These are phyloP conservation scores for Candida pseudoviswanathii DNA, from an alignment of 1,139 yeast genomes.

Conservation along the genomic window DNA sequence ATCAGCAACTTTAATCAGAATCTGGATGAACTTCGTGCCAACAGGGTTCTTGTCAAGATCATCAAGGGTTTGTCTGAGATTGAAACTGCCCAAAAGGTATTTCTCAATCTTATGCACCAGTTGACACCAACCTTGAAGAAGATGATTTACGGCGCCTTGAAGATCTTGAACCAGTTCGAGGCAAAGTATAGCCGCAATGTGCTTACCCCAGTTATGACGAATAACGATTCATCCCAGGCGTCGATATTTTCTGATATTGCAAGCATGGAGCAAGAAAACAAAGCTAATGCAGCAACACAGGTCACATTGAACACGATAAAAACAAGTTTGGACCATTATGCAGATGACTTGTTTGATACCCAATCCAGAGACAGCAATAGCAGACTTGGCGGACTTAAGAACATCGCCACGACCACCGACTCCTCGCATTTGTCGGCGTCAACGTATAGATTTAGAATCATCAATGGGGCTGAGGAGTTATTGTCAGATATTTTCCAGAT, in stretches of 20 bases:
- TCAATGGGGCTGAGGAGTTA: conserved; percentile 32
- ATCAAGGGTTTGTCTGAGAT: conserved; percentile 39
- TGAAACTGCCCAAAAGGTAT: conserved; percentile 26
- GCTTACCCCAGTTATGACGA: not conserved
- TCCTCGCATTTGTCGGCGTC: conserved; percentile 11
- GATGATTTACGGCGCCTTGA: conserved; percentile 34
- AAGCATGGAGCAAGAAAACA: conserved; percentile 10
- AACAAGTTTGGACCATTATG: conserved; percentile 17
- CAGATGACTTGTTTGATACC: conserved; percentile 9
- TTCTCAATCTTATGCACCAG: conserved; percentile 24
- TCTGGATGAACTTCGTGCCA: conserved; percentile 32
- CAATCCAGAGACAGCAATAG: conserved; percentile 1
- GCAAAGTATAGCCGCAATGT: conserved; percentile 10
- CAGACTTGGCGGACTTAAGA: not conserved
- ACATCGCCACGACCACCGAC: conserved; percentile 2
- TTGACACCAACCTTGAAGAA: conserved; percentile 28
- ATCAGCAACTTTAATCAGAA: conserved; percentile 27
- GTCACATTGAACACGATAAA: conserved; percentile 9
- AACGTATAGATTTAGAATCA: conserved; percentile 14
- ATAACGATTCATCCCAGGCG: conserved; percentile 10
- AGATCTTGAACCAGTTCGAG: conserved; percentile 29
- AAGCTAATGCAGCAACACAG: conserved; percentile 8
- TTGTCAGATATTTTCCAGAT: conserved; percentile 39
- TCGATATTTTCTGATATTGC: conserved; percentile 13
- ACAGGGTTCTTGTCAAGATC: conserved; percentile 39